A percentile compares a stretch with the other conserved stretches of the same genome.
Evolutionary conservation across 2,329 filamentous ascomycete genomes (phyloP).

Genomic region (Scopulariopsis brevicaulis): DNA sequence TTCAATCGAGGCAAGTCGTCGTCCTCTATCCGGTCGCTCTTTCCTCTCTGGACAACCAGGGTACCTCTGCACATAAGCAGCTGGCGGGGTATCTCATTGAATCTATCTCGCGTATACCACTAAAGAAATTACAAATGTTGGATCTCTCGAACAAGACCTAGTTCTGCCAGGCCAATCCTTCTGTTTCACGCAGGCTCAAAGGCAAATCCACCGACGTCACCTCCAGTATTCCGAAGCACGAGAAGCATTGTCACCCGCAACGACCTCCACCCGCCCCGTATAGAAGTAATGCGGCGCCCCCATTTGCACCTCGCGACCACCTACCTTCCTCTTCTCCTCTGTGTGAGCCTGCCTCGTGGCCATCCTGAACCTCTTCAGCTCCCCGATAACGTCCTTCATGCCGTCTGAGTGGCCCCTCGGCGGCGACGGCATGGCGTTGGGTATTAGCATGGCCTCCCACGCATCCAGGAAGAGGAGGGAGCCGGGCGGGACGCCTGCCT

Average conservation of each 20-base stretch:
- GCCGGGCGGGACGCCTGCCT: slow-evolving; percentile 33
- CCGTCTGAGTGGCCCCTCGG: slow-evolving; percentile 15
- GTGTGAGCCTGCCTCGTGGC: slow-evolving; percentile 8
- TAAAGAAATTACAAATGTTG: too few species aligned
- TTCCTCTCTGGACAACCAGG: too few species aligned
- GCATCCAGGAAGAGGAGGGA: slow-evolving; percentile 36
- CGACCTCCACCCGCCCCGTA: slow-evolving; percentile 23
- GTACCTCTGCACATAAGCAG: too few species aligned
- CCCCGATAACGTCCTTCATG: slow-evolving; percentile 32
- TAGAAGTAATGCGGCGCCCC: slow-evolving; percentile 22
- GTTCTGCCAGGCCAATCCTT: too few species aligned
- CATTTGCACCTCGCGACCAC: slow-evolving; percentile 1
- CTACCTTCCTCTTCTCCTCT: slow-evolving; percentile 4
- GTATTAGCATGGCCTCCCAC: slow-evolving; percentile 37
- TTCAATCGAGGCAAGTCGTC: too few species aligned
- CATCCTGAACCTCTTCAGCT: slow-evolving; percentile 26
- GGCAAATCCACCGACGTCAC: slow-evolving; percentile 1
- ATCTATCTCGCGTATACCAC: too few species aligned
- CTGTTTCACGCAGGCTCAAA: too few species aligned
- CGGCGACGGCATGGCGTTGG: slow-evolving; percentile 19
- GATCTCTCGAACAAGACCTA: too few species aligned
- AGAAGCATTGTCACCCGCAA: slow-evolving; percentile 8
- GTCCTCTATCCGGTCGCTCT: too few species aligned
- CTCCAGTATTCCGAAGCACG: slow-evolving; percentile 8
- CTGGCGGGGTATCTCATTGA: too few species aligned